Base-by-base conservation (phyloP, 1,139 yeast genomes). In the Kodamaea sp. region DNA sequence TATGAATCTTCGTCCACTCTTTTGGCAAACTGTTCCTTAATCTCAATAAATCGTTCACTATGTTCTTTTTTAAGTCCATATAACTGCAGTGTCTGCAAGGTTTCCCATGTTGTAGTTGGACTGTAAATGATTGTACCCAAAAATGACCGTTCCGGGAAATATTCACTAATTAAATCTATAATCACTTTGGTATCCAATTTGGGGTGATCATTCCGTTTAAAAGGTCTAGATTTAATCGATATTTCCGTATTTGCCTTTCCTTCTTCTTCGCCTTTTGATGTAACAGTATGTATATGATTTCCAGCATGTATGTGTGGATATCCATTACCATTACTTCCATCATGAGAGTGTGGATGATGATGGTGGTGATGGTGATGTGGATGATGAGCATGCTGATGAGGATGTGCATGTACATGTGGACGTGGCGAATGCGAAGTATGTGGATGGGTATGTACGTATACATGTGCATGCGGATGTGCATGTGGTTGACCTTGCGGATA, bases 101-200 rank as follows among this genome's bases (percentile, higher is more conserved):
- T 60, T 24, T 55, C 62, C 72, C 73, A 70, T 0, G 78, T 73
- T 2, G 79, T 73, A 8, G 74, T 66, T 1, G 84, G 81, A 31
- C 67, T 69, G 55, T 86, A 86, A 0, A 82, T 61, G 3, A 84
- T 58, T 1, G 81, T 70, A 0, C 92, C 92, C 27, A 86, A 60
- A 41, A 72, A 73, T 31, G 61, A 68, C 32, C 84, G 63, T 8
- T 73, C 67, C 31, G 73, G 73, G 44, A 63, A 69, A 29, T 75
- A 70, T 37, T 66, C 63, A 7, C 62, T 49, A 1, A 81, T 68
- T 8, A 69, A 55, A n/a, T 66, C 69, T 0, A 70, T 47, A 1
- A 79, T 79, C 29, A 73, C 75, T 10, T 54, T 48, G 40, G 67
- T 75, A 45, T 70, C 58, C 11, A 81, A 65, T 1, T 34, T 38